phyloP scores from a whole-genome alignment of 1,139 yeast genomes.

The Saccharomycopsis hybrid region DNA sequence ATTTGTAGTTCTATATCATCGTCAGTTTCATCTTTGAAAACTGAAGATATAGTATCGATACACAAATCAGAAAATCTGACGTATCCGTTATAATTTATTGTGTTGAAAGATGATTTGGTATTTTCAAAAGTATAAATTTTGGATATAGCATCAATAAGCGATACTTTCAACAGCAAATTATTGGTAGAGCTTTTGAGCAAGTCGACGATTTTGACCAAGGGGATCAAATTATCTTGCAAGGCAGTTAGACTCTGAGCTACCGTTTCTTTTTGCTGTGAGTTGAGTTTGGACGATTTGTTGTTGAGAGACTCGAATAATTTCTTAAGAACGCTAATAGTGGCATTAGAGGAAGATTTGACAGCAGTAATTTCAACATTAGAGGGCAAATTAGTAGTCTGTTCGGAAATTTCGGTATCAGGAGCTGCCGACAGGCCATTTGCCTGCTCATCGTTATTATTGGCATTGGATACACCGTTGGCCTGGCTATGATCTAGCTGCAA shows the following conservation, averaged over 20 bases:
- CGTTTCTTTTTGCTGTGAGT: constrained; percentile 10
- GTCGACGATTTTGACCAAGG: constrained; percentile 8
- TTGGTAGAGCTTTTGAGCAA: constrained; percentile 9
- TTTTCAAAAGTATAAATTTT: constrained; percentile 21
- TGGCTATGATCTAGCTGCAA: too few species aligned
- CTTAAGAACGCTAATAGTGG: constrained; percentile 15
- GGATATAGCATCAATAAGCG: constrained; percentile 17
- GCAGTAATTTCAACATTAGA: constrained; percentile 1
- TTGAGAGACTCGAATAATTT: constrained; percentile 13
- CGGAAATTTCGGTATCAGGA: too few species aligned
- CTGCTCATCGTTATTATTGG: too few species aligned
- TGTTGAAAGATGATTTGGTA: constrained; percentile 10
- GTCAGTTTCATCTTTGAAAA: constrained; percentile 85
- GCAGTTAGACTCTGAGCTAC: constrained; percentile 2
- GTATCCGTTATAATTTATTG: constrained; percentile 10
- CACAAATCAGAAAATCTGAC: constrained; percentile 16
- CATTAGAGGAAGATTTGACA: constrained; percentile 3
- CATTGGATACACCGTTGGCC: too few species aligned
- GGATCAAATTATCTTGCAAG: constrained; percentile 11
- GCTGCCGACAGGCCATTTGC: too few species aligned
- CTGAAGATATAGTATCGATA: constrained; percentile 69
- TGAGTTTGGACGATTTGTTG: constrained; percentile 8
- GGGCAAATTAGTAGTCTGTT: too few species aligned
- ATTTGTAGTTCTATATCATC: constrained; percentile 86
- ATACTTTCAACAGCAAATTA: constrained; percentile 18